A percentile compares a stretch with the other conserved stretches of the same genome.
phyloP scores from a whole-genome alignment of 176 grass and related monocot species.

The Chrysopogon serrulatus region DNA sequence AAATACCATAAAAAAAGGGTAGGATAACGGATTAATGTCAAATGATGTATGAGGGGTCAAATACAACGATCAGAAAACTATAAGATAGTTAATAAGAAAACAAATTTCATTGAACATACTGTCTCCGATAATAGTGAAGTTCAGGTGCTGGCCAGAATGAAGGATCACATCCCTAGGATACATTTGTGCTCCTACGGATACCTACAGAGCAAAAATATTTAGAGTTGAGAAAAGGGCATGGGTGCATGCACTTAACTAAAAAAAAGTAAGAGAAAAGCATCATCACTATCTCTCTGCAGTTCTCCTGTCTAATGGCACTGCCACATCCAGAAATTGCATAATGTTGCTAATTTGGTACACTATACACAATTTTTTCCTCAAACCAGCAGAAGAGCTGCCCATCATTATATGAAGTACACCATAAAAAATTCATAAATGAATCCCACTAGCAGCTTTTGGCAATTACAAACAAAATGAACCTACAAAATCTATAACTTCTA shows the following conservation, averaged over 20 bases:
- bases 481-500: too few relatives aligned
- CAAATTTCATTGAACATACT: slow-evolving; percentile 47
- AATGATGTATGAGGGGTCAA: neutral
- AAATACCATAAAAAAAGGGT: neutral
- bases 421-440: neutral
- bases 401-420: neutral
- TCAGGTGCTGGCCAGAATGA: slow-evolving; percentile 59
- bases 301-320: neutral
- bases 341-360: neutral
- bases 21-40: neutral
- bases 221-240: neutral
- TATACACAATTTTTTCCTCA: neutral
- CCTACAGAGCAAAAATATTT: slow-evolving; percentile 37
- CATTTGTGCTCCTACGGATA: slow-evolving; percentile 73
- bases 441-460: neutral
- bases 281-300: neutral
- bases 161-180: slow-evolving; percentile 61
- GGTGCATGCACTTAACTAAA: neutral
- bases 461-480: neutral
- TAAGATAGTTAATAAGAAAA: neutral
- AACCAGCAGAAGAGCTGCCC: neutral
- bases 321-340: neutral
- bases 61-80: neutral
- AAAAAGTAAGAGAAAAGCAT: neutral
- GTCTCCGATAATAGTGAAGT: slow-evolving; percentile 65